Conservation (phyloP, 78 protist genomes). For the Dictyostelium intermedium region DNA sequence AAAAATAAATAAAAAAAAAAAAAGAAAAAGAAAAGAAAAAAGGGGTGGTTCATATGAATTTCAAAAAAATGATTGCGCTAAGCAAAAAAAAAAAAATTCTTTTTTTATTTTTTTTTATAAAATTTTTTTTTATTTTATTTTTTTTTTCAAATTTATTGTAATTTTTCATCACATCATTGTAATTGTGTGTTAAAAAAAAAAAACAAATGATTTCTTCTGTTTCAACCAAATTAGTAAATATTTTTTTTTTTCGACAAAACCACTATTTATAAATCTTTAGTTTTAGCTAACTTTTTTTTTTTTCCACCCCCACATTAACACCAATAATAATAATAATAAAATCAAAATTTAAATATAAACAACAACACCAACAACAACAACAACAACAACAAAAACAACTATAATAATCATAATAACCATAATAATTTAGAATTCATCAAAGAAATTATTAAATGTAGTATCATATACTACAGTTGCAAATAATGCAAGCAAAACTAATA, state of each 20-base stretch:
- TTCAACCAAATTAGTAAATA: background rate
- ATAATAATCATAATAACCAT: too few relatives aligned
- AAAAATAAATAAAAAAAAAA: too few relatives aligned
- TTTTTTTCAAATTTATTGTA: background rate
- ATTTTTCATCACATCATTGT: background rate
- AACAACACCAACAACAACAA: background rate
- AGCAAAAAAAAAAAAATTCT: background rate
- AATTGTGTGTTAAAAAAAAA: background rate
- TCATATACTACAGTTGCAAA: constrained; percentile 8
- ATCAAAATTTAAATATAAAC: too few relatives aligned
- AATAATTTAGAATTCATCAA: constrained; percentile 7
- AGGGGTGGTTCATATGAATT: background rate
- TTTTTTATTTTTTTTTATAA: background rate
- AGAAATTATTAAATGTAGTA: background rate
- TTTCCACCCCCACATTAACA: background rate
- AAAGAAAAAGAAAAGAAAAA: too few relatives aligned
- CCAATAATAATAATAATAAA: background rate
- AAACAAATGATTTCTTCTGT: background rate
- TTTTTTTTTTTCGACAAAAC: too few relatives aligned
- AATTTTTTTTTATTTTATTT: background rate
- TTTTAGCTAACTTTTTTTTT: background rate
- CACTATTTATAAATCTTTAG: too few relatives aligned
- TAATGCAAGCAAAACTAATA: background rate
- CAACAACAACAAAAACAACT: background rate
- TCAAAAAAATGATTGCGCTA: background rate